A percentile compares a stretch with the other conserved stretches of the same genome.
Conservation (phyloP, 2,329 filamentous ascomycete species). For the Ascochyta fabae region DNA sequence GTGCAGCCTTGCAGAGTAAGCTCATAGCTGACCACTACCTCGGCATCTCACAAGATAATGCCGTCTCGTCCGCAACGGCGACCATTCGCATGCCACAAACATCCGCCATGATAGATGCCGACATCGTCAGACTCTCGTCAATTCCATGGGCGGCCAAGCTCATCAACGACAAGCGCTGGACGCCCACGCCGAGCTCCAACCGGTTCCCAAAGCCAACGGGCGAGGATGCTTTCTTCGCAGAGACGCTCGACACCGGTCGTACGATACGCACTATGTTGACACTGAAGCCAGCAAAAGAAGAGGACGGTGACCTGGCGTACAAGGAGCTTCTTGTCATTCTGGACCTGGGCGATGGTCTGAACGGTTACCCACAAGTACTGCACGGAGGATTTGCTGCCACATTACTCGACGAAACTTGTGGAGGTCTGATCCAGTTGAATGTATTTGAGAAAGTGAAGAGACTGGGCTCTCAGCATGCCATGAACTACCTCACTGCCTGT, state of each 20-base stretch:
- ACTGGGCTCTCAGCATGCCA: slow-evolving; percentile 10
- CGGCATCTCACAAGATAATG: slow-evolving; percentile 2
- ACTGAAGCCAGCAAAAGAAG: slow-evolving; percentile 26
- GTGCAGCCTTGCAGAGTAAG: not conserved
- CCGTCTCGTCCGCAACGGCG: not conserved
- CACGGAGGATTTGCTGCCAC: slow-evolving; percentile 66
- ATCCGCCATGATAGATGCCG: slow-evolving; percentile 29
- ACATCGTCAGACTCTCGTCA: slow-evolving; percentile 32
- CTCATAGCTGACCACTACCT: slow-evolving; percentile 3
- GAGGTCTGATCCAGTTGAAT: slow-evolving; percentile 56
- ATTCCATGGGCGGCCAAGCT: slow-evolving; percentile 60
- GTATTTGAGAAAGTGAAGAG: slow-evolving; percentile 10
- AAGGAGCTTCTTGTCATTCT: slow-evolving; percentile 49
- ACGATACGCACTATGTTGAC: slow-evolving; percentile 54
- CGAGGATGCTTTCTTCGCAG: slow-evolving; percentile 61
- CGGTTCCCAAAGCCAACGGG: slow-evolving; percentile 37
- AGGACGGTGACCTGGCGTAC: slow-evolving; percentile 31
- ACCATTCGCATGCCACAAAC: not conserved
- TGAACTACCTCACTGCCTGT: slow-evolving; percentile 46
- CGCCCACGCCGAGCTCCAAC: slow-evolving; percentile 48
- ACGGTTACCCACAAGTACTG: slow-evolving; percentile 59
- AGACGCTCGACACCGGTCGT: slow-evolving; percentile 58
- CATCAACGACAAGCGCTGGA: slow-evolving; percentile 52
- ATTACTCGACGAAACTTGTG: slow-evolving; percentile 66
- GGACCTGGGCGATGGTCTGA: slow-evolving; percentile 59